These are phyloP conservation scores for Melaleuca alternifolia DNA, from an alignment of 345 rosid species.

Conservation along the genomic window DNA sequence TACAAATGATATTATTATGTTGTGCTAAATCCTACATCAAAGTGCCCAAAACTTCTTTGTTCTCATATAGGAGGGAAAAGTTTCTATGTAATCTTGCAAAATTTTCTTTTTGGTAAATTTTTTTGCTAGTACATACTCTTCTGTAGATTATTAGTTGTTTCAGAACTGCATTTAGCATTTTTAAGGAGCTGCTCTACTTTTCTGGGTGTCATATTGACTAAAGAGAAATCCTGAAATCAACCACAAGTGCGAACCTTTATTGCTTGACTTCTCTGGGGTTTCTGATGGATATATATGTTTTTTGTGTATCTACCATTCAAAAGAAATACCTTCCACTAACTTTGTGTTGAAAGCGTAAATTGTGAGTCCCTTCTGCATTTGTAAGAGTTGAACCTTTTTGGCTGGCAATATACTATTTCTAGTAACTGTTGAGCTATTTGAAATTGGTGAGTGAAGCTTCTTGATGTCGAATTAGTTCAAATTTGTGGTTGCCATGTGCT, in stretches of 20 bases:
- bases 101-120: neutral
- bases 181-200: neutral
- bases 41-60: neutral
- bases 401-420: neutral
- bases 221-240: neutral
- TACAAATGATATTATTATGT: neutral
- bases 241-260: neutral
- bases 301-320: neutral
- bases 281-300: neutral
- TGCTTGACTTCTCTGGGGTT: neutral
- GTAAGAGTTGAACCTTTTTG: neutral
- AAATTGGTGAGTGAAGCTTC: neutral
- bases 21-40: neutral
- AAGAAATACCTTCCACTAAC: neutral
- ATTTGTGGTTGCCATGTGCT: neutral
- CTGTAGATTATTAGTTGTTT: neutral
- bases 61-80: neutral
- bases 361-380: neutral
- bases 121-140: neutral
- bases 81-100: neutral
- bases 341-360: neutral
- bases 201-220: neutral
- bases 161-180: neutral
- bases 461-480: neutral
- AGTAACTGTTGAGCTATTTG: neutral